These are phyloP conservation scores for Ascoidea rubescens DNA, from an alignment of 805 yeast genomes.

Conservation along the genomic window DNA sequence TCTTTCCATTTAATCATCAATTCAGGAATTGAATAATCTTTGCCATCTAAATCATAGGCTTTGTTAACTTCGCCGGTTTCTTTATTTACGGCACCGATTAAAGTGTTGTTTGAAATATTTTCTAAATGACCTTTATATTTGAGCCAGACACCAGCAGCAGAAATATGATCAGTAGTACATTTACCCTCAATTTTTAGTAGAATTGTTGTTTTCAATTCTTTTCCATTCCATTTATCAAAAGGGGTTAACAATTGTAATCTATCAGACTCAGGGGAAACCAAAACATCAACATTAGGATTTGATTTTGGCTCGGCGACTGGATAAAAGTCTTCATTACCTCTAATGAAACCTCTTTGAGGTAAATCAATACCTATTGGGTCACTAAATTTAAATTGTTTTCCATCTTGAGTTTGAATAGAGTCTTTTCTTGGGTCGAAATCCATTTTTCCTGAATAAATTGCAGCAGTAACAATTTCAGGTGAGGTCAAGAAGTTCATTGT, in stretches of 20 bases:
- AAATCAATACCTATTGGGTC: slow-evolving; percentile 82
- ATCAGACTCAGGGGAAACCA: slow-evolving; percentile 79
- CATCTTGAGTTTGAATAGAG: slow-evolving; percentile 55
- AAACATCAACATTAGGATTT: slow-evolving; percentile 40
- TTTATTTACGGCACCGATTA: slow-evolving; percentile 92
- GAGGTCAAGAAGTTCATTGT: slow-evolving; percentile 98
- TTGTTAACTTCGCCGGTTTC: slow-evolving; percentile 94
- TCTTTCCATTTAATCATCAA: slow-evolving; percentile 92
- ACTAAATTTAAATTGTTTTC: slow-evolving; percentile 60
- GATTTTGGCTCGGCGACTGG: slow-evolving; percentile 61
- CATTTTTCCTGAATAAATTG: slow-evolving; percentile 89
- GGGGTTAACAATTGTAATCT: slow-evolving; percentile 88
- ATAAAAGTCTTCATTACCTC: slow-evolving; percentile 63
- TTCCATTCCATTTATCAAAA: slow-evolving; percentile 73
- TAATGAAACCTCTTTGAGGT: slow-evolving; percentile 64
- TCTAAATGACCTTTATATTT: slow-evolving; percentile 97
- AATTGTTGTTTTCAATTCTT: slow-evolving; percentile 66
- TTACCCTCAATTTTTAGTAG: slow-evolving; percentile 90
- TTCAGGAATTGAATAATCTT: slow-evolving; percentile 76
- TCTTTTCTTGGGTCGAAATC: slow-evolving; percentile 87
- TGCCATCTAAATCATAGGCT: slow-evolving; percentile 78
- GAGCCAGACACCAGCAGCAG: slow-evolving; percentile 98
- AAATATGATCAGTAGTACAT: slow-evolving; percentile 96
- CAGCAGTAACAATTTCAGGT: slow-evolving; percentile 94
- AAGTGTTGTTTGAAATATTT: slow-evolving; percentile 86